These are phyloP conservation scores for Lolium perenne DNA, from an alignment of 176 grass and related monocot genomes.

Conservation along the genomic window DNA sequence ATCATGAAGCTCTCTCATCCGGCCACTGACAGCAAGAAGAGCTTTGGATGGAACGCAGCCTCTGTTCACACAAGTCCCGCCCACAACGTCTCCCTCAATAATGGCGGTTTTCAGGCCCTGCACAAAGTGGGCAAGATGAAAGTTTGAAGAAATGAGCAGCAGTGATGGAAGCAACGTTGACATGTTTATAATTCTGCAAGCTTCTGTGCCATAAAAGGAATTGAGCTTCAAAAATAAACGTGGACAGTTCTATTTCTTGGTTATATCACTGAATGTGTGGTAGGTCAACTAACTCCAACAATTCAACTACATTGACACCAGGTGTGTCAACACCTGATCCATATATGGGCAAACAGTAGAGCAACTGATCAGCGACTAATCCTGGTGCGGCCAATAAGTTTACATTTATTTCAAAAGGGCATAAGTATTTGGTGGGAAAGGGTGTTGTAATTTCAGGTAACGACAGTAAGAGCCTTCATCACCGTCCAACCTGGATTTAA, in stretches of 20 bases:
- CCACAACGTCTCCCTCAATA: constrained; percentile 93
- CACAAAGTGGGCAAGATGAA: neutral
- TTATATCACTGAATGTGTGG: neutral
- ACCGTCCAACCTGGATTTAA: neutral
- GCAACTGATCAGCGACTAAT: neutral
- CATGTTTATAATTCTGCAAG: neutral
- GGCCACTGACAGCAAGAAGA: constrained; percentile 95
- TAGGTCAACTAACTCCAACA: neutral
- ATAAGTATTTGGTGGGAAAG: neutral
- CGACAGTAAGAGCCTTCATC: neutral
- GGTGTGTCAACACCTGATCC: neutral
- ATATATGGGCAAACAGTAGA: neutral
- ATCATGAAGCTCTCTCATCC: constrained; percentile 87
- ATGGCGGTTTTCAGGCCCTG: constrained; percentile 95
- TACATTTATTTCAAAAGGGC: neutral
- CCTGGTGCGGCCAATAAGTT: constrained; percentile 6
- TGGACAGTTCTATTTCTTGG: neutral
- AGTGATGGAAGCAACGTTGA: neutral
- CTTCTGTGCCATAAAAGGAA: neutral
- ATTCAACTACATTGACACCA: neutral
- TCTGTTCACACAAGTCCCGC: constrained; percentile 45
- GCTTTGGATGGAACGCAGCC: constrained; percentile 55
- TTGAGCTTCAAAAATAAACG: neutral
- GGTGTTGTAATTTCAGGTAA: neutral
- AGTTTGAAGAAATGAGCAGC: neutral